Evolutionary conservation across 371 early-diverging fungal species (phyloP).

Genomic region (Coemansia linderi): DNA sequence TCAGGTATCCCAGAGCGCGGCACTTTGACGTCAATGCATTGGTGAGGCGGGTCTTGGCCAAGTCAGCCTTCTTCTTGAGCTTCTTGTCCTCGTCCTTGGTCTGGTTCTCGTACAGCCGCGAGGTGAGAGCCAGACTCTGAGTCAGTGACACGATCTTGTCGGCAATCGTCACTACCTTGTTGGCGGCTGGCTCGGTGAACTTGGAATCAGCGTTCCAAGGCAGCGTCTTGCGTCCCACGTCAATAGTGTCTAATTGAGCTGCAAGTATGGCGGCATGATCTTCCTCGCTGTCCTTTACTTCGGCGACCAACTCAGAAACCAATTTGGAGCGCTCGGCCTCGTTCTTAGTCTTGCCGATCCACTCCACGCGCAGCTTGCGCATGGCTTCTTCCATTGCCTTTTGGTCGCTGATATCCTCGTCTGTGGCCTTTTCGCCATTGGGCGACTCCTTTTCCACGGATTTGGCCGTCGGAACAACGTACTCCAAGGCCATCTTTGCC

Average conservation of each 20-base stretch:
- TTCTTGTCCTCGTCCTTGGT: constrained; percentile 56
- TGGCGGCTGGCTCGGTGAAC: constrained; percentile 55
- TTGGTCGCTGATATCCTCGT: constrained; percentile 58
- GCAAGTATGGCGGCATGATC: constrained; percentile 62
- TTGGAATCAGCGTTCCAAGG: constrained; percentile 44
- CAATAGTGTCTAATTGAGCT: constrained; percentile 61
- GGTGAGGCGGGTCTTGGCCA: constrained; percentile 67
- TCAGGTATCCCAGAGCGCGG: constrained; percentile 57
- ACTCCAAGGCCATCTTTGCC: constrained; percentile 65
- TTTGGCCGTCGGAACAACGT: constrained; percentile 61
- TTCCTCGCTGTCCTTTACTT: constrained; percentile 58
- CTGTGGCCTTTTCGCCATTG: not conserved
- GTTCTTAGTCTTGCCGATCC: constrained; percentile 75
- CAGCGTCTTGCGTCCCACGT: constrained; percentile 55
- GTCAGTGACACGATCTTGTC: constrained; percentile 62
- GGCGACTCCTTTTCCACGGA: not conserved
- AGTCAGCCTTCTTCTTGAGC: constrained; percentile 61
- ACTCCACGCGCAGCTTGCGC: constrained; percentile 75
- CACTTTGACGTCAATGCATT: constrained; percentile 66
- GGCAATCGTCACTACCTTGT: constrained; percentile 58
- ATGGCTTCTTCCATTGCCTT: constrained; percentile 69
- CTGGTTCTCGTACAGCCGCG: constrained; percentile 68
- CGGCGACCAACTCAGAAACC: constrained; percentile 62
- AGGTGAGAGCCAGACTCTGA: constrained; percentile 62
- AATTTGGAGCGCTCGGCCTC: constrained; percentile 62